Conservation (phyloP, 2,329 filamentous ascomycete species). For the Periconia sp. region DNA sequence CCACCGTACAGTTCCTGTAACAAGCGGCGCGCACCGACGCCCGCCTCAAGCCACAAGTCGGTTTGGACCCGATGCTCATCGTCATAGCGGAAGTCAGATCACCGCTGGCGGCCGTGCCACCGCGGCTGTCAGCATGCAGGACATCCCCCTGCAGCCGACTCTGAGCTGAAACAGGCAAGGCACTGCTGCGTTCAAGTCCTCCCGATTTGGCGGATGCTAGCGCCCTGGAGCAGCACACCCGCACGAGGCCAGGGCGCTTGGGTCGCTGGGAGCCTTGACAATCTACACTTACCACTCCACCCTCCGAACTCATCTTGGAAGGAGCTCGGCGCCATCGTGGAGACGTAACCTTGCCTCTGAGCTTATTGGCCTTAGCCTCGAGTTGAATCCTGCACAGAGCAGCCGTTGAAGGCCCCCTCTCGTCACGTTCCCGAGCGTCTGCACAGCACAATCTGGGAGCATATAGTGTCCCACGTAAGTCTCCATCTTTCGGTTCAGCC, state of each 20-base stretch:
- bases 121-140: conserved; percentile 36
- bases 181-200: conserved; percentile 27
- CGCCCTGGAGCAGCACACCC: conserved; percentile 19
- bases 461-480: conserved; percentile 32
- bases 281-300: conserved; percentile 18
- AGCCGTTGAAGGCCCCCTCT: conserved; percentile 26
- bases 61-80: conserved; percentile 18
- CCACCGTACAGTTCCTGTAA: conserved; percentile 18
- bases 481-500: conserved; percentile 25
- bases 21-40: conserved; percentile 23
- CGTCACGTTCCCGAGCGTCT: conserved; percentile 25
- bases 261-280: conserved; percentile 15
- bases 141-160: conserved; percentile 28
- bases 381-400: conserved; percentile 32
- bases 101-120: conserved; percentile 17
- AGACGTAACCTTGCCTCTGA: conserved; percentile 22
- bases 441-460: conserved; percentile 11
- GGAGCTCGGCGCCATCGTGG: conserved; percentile 22
- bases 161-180: conserved; percentile 38
- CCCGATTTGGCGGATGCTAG: conserved; percentile 22
- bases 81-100: conserved; percentile 24
- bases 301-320: conserved; percentile 23
- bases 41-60: conserved; percentile 32
- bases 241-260: conserved; percentile 20
- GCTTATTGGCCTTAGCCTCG: conserved; percentile 22